A percentile compares a stretch with the other conserved stretches of the same genome.
Evolutionary conservation across 2,329 filamentous ascomycete species (phyloP).

Genomic region (Epichloe elymi): DNA sequence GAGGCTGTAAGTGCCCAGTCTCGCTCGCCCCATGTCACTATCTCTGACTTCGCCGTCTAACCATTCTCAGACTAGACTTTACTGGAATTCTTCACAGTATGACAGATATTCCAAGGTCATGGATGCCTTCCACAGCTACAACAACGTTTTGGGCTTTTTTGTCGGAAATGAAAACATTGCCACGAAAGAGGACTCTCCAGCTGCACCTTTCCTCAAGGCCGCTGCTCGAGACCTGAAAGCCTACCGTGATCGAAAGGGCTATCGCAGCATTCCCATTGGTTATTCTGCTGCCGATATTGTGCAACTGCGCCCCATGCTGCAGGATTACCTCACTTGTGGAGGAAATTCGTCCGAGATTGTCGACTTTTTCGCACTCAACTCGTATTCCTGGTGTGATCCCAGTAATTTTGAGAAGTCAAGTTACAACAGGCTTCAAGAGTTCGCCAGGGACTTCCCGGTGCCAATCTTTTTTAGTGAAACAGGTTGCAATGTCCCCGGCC

Average conservation of each 20-base stretch:
- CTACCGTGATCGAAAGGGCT: conserved; percentile 61
- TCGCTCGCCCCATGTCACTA: not conserved
- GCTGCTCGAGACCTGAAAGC: conserved; percentile 71
- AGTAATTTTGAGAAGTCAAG: conserved; percentile 48
- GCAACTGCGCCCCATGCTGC: conserved; percentile 46
- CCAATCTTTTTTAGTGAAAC: conserved; percentile 89
- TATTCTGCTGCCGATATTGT: conserved; percentile 82
- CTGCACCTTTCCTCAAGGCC: conserved; percentile 74
- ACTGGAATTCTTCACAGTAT: conserved; percentile 63
- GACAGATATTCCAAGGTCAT: conserved; percentile 57
- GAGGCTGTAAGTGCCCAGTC: conserved; percentile 33
- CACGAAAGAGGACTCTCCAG: conserved; percentile 39
- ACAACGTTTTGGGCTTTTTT: conserved; percentile 75
- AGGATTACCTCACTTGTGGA: conserved; percentile 68
- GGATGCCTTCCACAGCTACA: conserved; percentile 63
- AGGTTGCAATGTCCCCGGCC: conserved; percentile 57
- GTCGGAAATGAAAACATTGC: conserved; percentile 82
- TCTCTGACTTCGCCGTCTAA: not conserved
- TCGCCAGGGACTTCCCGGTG: conserved; percentile 59
- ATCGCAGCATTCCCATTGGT: conserved; percentile 70
- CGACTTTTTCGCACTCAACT: conserved; percentile 79
- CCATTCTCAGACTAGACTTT: conserved; percentile 35
- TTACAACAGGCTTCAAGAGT: conserved; percentile 54
- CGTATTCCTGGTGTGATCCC: conserved; percentile 67
- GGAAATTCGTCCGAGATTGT: conserved; percentile 53